Percentiles rank a stretch among this genome's conserved stretches.
phyloP scores from a whole-genome alignment of 768 basidiomycete species.

The Leucocoprinus birnbaumii region DNA sequence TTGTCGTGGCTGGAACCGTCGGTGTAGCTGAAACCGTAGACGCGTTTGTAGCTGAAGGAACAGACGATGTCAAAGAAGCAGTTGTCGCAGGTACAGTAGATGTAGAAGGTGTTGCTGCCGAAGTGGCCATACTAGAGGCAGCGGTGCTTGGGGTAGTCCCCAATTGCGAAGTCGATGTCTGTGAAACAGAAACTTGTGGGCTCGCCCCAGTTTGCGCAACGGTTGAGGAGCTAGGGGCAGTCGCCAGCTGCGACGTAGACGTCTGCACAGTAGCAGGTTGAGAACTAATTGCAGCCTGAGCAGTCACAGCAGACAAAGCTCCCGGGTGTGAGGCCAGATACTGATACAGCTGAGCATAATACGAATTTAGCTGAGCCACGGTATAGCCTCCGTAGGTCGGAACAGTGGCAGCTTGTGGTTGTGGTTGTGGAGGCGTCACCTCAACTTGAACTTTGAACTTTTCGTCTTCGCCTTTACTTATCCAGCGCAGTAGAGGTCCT shows the following conservation, averaged over 20 bases:
- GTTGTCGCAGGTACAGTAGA: background rate
- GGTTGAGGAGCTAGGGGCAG: no score
- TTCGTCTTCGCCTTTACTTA: conserved; percentile 61
- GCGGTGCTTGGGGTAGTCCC: no score
- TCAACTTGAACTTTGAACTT: conserved; percentile 33
- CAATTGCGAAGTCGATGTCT: background rate
- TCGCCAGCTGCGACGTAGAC: background rate
- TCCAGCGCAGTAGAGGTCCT: conserved; percentile 70
- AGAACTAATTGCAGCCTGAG: background rate
- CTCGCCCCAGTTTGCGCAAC: no score
- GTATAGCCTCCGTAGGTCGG: conserved; percentile 6
- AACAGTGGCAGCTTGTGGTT: conserved; percentile 21
- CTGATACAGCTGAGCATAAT: conserved; percentile 5
- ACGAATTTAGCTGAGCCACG: background rate
- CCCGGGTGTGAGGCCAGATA: background rate
- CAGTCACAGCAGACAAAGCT: background rate
- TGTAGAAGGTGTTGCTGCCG: background rate
- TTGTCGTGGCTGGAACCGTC: no score
- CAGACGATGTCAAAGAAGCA: no score
- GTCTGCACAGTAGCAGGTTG: conserved; percentile 1
- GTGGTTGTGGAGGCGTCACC: conserved; percentile 22
- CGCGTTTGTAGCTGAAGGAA: no score
- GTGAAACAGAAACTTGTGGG: no score
- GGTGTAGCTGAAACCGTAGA: no score
- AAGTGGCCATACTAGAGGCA: background rate